phyloP scores from a whole-genome alignment of 2,329 filamentous ascomycete species.

The Fusarium beomiforme region DNA sequence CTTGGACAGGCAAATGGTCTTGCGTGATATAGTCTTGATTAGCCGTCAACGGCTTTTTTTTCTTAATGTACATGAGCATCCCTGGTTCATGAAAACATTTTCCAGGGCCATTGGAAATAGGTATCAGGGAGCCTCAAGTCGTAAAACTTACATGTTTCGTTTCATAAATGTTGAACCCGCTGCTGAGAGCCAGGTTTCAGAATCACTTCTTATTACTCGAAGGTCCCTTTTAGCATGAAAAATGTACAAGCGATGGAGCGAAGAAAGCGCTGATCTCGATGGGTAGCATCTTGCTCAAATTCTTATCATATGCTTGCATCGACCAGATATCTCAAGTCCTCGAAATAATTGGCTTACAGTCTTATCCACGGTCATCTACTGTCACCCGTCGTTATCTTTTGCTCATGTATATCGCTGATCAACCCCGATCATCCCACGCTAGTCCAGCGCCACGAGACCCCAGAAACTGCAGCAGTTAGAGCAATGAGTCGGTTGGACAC shows the following conservation, averaged over 20 bases:
- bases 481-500: neutral
- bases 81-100: neutral
- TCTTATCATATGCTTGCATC: conserved; percentile 18
- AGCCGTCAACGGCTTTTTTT: neutral
- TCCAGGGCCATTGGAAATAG: neutral
- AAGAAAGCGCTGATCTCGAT: neutral
- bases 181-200: neutral
- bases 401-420: neutral
- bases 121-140: neutral
- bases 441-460: conserved; percentile 1
- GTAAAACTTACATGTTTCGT: neutral
- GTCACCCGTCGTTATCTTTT: conserved; percentile 5
- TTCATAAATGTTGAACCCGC: neutral
- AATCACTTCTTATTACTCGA: neutral
- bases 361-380: conserved; percentile 4
- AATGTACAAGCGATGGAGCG: neutral
- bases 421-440: neutral
- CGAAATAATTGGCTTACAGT: neutral
- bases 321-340: neutral
- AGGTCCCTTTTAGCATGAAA: neutral
- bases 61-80: neutral
- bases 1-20: conserved; percentile 29
- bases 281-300: neutral
- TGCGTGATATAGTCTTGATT: conserved; percentile 10
- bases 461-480: conserved; percentile 2